These are phyloP conservation scores for Sarcomyxa edulis DNA, from an alignment of 768 basidiomycete genomes.

Conservation along the genomic window DNA sequence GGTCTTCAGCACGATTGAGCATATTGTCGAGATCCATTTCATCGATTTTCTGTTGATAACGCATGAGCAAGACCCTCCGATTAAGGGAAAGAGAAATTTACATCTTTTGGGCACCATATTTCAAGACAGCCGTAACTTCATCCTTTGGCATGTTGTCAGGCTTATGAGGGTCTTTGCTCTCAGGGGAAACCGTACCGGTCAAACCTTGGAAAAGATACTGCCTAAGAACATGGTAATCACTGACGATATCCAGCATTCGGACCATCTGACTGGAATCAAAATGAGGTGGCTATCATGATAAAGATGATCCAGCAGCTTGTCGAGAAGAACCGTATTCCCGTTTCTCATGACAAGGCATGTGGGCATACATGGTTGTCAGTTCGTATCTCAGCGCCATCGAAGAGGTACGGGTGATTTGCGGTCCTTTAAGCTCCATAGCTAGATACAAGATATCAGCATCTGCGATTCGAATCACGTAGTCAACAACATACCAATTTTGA, in stretches of 20 bases:
- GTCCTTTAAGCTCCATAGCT: constrained; percentile 99
- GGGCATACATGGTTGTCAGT: constrained; percentile 58
- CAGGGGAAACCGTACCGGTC: constrained; percentile 93
- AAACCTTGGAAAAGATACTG: constrained; percentile 92
- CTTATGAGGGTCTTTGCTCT: constrained; percentile 72
- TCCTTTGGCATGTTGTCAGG: constrained; percentile 90
- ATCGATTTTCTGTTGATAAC: constrained; percentile 77
- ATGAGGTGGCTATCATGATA: constrained; percentile 94
- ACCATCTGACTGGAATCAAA: constrained; percentile 99
- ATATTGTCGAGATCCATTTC: constrained; percentile 99
- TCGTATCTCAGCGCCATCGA: constrained; percentile 86
- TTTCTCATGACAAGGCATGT: constrained; percentile 98
- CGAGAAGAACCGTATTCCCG: constrained; percentile 96
- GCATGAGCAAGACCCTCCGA: constrained; percentile 11
- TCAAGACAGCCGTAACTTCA: constrained; percentile 94
- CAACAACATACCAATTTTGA: constrained; percentile 75
- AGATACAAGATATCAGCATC: constrained; percentile 3
- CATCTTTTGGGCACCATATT: constrained; percentile 99
- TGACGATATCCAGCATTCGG: constrained; percentile 96
- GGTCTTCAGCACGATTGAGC: constrained; percentile 92
- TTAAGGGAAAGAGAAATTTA: constrained; percentile 26
- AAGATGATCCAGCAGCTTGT: constrained; percentile 89
- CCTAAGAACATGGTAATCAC: constrained; percentile 89
- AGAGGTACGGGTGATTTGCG: constrained; percentile 95
- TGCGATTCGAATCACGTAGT: background rate